phyloP scores from a whole-genome alignment of 306 rosid genomes.

The Betula pendula region DNA sequence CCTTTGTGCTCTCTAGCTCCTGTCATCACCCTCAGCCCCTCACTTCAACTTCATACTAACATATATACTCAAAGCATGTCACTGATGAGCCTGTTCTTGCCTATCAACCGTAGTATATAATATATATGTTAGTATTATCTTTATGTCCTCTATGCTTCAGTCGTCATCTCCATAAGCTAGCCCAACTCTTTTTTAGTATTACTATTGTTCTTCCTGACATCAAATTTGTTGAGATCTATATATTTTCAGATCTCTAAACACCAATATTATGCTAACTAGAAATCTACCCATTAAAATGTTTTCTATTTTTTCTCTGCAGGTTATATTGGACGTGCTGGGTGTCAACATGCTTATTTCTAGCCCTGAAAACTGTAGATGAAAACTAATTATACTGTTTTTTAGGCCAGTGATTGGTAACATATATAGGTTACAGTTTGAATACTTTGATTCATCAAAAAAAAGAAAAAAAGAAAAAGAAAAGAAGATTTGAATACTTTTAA shows the following conservation, averaged over 20 bases:
- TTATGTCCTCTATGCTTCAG: neutral
- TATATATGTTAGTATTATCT: too few relatives aligned
- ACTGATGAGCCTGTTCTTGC: too few relatives aligned
- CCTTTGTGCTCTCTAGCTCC: slow-evolving; percentile 91
- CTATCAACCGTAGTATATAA: too few relatives aligned
- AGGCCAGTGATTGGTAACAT: neutral
- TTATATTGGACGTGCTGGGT: neutral
- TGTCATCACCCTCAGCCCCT: slow-evolving; percentile 53
- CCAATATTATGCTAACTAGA: neutral
- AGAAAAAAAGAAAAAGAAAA: too few relatives aligned
- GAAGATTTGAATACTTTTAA: neutral
- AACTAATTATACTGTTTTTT: neutral
- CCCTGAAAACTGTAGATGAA: neutral
- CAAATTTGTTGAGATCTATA: neutral
- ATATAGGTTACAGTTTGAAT: neutral
- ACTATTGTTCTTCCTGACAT: neutral
- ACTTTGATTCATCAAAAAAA: too few relatives aligned
- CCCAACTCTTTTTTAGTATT: neutral
- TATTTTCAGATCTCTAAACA: neutral
- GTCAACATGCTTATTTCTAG: neutral
- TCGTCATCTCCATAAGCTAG: neutral
- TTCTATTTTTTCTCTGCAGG: neutral
- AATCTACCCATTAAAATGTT: too few relatives aligned
- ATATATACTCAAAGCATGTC: neutral
- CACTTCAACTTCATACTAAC: neutral